Percentiles rank a stretch among this genome's conserved stretches.
These are phyloP conservation scores for Boletus pseudo-olivaceus DNA, from an alignment of 768 basidiomycete species.

Conservation along the genomic window DNA sequence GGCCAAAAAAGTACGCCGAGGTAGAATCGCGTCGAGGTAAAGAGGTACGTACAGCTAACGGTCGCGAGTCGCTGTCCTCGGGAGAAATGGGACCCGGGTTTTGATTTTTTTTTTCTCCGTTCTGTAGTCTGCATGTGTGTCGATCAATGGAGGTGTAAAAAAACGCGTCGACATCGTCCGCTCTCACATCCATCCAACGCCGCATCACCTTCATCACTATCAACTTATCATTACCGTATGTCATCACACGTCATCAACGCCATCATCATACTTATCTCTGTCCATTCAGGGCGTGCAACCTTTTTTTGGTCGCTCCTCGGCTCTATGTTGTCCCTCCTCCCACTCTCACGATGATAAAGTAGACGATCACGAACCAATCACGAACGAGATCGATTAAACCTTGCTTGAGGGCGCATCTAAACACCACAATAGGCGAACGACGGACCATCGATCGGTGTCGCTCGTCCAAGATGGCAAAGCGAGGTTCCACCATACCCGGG, in stretches of 20 bases:
- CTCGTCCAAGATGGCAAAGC: constrained; percentile 1
- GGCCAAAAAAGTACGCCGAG: not conserved
- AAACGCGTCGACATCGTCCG: not conserved
- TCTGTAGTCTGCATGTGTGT: not conserved
- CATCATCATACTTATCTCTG: constrained; percentile 15
- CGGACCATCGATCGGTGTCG: constrained; percentile 5
- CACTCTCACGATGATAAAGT: constrained; percentile 13
- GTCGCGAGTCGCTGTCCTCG: not conserved
- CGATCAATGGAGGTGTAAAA: not conserved
- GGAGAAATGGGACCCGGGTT: not conserved
- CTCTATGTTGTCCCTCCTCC: constrained; percentile 3
- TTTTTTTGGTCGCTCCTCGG: constrained; percentile 7
- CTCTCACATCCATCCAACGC: not conserved
- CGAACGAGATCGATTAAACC: constrained; percentile 16
- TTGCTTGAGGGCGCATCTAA: constrained; percentile 5
- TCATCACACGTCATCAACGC: constrained; percentile 1
- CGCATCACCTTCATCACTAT: not conserved
- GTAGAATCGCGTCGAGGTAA: not conserved
- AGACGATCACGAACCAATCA: constrained; percentile 4
- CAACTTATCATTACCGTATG: not conserved
- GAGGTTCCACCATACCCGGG: not conserved
- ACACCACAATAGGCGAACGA: constrained; percentile 4
- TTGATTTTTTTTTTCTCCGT: not conserved
- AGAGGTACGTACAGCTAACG: constrained; percentile 5
- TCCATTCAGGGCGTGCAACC: not conserved